These are phyloP conservation scores for Cercospora sp. DNA, from an alignment of 2,329 filamentous ascomycete species.

Conservation along the genomic window DNA sequence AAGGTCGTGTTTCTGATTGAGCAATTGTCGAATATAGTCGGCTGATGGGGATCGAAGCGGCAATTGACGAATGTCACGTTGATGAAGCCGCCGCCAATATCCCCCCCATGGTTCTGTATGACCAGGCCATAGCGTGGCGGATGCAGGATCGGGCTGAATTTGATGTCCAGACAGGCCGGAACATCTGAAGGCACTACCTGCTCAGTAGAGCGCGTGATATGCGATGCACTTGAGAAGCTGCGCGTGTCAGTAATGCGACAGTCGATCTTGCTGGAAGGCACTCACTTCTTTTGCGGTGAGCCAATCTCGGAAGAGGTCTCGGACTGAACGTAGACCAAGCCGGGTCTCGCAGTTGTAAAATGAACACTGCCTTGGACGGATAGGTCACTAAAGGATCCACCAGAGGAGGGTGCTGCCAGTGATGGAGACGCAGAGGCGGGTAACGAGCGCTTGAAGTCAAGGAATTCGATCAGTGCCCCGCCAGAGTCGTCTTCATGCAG, in stretches of 20 bases:
- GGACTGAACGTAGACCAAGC: not conserved
- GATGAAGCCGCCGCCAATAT: slow-evolving; percentile 2
- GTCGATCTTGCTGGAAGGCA: not conserved
- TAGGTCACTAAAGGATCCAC: not conserved
- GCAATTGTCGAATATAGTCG: slow-evolving; percentile 10
- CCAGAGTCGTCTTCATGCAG: not conserved
- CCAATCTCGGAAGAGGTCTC: not conserved
- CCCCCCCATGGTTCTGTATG: not conserved
- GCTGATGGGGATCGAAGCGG: slow-evolving; percentile 1
- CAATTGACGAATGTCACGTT: slow-evolving; percentile 16
- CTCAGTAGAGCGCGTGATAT: not conserved
- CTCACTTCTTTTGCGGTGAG: not conserved
- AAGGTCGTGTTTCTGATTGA: slow-evolving; percentile 10
- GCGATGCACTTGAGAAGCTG: not conserved
- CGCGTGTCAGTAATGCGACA: not conserved
- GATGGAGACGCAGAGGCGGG: not conserved
- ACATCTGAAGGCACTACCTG: not conserved
- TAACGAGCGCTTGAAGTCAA: not conserved
- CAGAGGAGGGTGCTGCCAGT: not conserved
- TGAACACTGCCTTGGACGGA: not conserved
- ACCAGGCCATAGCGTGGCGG: slow-evolving; percentile 10
- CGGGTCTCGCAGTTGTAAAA: not conserved
- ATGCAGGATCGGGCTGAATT: not conserved
- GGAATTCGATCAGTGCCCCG: not conserved
- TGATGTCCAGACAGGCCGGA: slow-evolving; percentile 1